Percentiles rank a stretch among this genome's conserved stretches.
Evolutionary conservation across 495 filamentous ascomycete species (phyloP).

Genomic region (Podospora sp.): DNA sequence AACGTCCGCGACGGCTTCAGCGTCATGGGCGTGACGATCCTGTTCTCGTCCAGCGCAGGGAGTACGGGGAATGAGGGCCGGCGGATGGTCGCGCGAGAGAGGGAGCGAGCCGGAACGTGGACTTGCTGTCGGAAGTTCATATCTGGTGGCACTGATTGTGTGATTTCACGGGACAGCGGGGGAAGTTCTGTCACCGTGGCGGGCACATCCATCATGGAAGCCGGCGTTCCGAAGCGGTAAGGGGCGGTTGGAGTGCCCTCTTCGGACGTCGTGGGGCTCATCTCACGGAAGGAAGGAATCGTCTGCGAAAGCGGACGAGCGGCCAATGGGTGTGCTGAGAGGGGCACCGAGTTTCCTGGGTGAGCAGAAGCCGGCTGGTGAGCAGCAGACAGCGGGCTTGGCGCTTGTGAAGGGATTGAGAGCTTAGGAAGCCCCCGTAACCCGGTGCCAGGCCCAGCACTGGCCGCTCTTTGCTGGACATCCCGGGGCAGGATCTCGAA

Average conservation of each 20-base stretch:
- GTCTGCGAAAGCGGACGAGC: constrained; percentile 35
- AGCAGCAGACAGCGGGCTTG: constrained; percentile 14
- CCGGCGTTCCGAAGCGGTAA: constrained; percentile 77
- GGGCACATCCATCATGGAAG: constrained; percentile 89
- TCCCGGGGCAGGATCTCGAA: constrained; percentile 51
- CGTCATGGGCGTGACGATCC: constrained; percentile 35
- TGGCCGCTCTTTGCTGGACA: constrained; percentile 8
- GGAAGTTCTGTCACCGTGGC: constrained; percentile 71
- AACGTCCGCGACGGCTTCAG: constrained; percentile 34
- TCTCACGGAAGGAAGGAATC: constrained; percentile 56
- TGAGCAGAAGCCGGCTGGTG: constrained; percentile 28
- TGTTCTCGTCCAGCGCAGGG: constrained; percentile 58
- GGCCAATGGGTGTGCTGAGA: constrained; percentile 31
- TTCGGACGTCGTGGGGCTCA: constrained; percentile 51
- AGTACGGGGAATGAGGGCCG: constrained; percentile 60
- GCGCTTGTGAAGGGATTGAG: constrained; percentile 48
- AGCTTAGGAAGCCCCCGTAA: constrained; percentile 62
- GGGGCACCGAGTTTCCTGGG: constrained; percentile 19
- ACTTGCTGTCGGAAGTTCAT: constrained; percentile 68
- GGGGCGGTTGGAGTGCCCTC: constrained; percentile 54
- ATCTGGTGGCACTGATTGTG: constrained; percentile 90
- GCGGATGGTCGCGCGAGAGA: constrained; percentile 57
- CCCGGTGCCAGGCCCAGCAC: constrained; percentile 29
- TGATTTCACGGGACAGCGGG: constrained; percentile 69
- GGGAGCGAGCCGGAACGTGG: constrained; percentile 47